Evolutionary conservation across 2,329 filamentous ascomycete species (phyloP).

Genomic region (Colletotrichum musicola): DNA sequence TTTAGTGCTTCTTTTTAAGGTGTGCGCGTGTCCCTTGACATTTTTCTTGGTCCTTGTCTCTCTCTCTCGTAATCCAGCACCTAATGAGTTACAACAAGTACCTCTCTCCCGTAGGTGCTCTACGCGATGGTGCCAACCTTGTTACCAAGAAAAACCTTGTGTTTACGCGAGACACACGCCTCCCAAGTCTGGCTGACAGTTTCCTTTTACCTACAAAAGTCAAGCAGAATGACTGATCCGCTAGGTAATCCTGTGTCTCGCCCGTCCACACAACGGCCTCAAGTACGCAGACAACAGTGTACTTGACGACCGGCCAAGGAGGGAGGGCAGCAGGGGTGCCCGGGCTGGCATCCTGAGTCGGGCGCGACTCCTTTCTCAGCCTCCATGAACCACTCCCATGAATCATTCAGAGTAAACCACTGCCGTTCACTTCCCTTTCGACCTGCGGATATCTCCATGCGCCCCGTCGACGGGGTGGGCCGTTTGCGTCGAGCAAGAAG

Average conservation of each 20-base stretch:
- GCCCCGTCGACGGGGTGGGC: too few relatives aligned
- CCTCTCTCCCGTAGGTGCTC: too few relatives aligned
- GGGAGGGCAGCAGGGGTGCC: neutral
- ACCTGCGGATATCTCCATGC: neutral
- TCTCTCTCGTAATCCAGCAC: constrained; percentile 5
- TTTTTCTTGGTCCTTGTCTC: too few relatives aligned
- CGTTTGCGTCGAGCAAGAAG: neutral
- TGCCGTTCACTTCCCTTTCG: neutral
- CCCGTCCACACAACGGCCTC: too few relatives aligned
- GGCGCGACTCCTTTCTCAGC: neutral
- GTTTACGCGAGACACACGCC: constrained; percentile 4
- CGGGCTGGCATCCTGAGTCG: neutral
- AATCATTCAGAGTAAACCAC: neutral
- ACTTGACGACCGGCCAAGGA: neutral
- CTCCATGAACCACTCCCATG: neutral
- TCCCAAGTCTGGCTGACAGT: neutral
- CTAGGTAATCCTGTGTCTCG: too few relatives aligned
- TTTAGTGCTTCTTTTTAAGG: constrained; percentile 31
- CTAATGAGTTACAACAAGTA: too few relatives aligned
- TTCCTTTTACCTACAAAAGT: too few relatives aligned
- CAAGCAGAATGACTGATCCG: too few relatives aligned
- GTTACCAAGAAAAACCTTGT: constrained; percentile 6
- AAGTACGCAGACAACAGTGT: neutral
- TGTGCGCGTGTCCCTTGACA: neutral
- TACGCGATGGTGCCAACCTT: neutral